Base-by-base conservation (phyloP, 495 filamentous ascomycete species). In the Hypoxylon fragiforme region DNA sequence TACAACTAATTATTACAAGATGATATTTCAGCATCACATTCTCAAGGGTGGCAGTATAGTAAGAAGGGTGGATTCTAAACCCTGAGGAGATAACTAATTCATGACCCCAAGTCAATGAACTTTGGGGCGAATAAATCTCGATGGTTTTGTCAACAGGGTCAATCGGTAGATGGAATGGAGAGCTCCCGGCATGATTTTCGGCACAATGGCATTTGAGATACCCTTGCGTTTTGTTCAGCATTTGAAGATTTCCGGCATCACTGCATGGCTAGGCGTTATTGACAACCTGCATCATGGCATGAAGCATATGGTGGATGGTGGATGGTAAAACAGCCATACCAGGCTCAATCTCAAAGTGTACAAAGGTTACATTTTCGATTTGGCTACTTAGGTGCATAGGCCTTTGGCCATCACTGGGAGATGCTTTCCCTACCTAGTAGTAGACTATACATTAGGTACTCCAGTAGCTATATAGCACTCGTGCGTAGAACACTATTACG, bases 261-360 rank as follows among this genome's bases (percentile, higher is more conserved):
- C 37, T 43, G 52, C 58, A 62, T 62, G 12, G 37, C 46, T 34
- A 44, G 58, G 58, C 46, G 58, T 62, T 53, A 43, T 40, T 44
- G 47, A 52, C 38, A 56, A 7, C 38, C 42, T 36, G 39, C 44
- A 54, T 50, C 24, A 37, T 30, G 20, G 44, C 32, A 44, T 5
- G 14, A 47, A 13, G 36, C 36, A 51, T 26, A 46, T 18, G 13
- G 44, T 15, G n/a, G n/a, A n/a, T n/a, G n/a, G n/a, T n/a, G n/a
- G n/a, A n/a, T 13, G 13, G 28, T 16, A 48, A 28, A 35, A 7
- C 24, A 44, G 32, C 32, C 40, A 30, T 30, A 30, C 26, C 26
- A 30, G 26, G 5, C 26, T 30, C 26, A 30, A 11, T 5, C 26
- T 5, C 11, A 30, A 5, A 11, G 26, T 30, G 26, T 30, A 30